A percentile compares a stretch with the other conserved stretches of the same genome.
phyloP scores from a whole-genome alignment of 164 flowering plant genomes.

The Euptelea pleiosperma region DNA sequence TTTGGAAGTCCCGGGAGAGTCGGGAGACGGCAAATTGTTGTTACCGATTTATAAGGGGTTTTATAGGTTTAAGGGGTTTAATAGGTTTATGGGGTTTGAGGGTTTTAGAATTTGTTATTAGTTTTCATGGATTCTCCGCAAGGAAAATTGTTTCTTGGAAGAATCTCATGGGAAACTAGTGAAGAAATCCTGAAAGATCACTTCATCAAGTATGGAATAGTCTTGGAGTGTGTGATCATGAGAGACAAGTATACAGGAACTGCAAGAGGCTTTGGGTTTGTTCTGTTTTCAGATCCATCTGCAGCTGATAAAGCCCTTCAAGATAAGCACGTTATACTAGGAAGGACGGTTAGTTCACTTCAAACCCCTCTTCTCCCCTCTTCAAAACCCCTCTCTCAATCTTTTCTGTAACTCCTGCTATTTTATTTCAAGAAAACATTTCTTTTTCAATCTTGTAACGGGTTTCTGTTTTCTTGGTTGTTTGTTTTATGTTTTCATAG shows the following conservation, averaged over 20 bases:
- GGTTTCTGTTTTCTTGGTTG: neutral
- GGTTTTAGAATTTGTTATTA: neutral
- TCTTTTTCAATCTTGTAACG: neutral
- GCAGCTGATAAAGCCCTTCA: slow-evolving; percentile 51
- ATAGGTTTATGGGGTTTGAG: slow-evolving; percentile 20
- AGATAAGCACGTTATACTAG: slow-evolving; percentile 49
- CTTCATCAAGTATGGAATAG: slow-evolving; percentile 52
- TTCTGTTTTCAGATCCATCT: slow-evolving; percentile 49
- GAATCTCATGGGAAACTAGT: slow-evolving; percentile 54
- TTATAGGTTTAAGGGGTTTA: neutral
- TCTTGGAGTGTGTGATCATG: slow-evolving; percentile 35
- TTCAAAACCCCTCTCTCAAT: slow-evolving; percentile 3
- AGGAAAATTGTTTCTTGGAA: slow-evolving; percentile 63
- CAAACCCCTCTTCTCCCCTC: no score
- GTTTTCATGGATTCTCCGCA: slow-evolving; percentile 38
- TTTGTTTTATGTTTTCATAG: slow-evolving; percentile 30
- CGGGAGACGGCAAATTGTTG: no score
- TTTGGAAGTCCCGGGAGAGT: no score
- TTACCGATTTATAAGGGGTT: no score
- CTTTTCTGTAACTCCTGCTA: neutral
- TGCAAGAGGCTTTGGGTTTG: slow-evolving; percentile 68
- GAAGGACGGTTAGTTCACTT: slow-evolving; percentile 57
- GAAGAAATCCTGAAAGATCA: slow-evolving; percentile 50
- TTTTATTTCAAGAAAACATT: neutral
- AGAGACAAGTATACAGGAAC: slow-evolving; percentile 37